Evolutionary conservation across 345 rosid species (phyloP), one percentile per base, ranked within the genome.

Genomic region (Rubroshorea leprosula): DNA sequence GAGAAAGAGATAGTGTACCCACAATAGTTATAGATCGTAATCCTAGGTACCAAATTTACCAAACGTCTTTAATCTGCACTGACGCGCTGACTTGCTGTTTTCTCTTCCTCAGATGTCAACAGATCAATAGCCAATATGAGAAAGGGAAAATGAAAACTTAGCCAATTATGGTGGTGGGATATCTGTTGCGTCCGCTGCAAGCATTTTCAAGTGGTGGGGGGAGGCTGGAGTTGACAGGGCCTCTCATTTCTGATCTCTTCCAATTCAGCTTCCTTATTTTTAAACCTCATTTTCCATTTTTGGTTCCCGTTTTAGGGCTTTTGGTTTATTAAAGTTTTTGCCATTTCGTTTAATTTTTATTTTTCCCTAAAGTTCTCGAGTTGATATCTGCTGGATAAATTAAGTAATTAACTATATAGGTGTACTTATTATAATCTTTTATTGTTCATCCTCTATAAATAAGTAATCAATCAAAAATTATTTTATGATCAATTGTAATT

Each of bases 21-120:
- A 56, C 80, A 71, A 75, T 81, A 69, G 81, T 80, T 80, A 75
- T 26, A 70, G 78, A 80, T 83, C 88, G 70, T 68, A 75, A 73
- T 80, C 88, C 59, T 51, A 55, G 70, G 73, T 43, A 60, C 84
- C 72, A 74, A 61, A 68, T 72, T 72, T 68, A 58, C 67, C 78
- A 41, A 70, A 72, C 65, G 41, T 60, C 58, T 62, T 80, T 64
- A 74, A 65, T 64, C 62, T 69, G 23, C 45, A 53, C 62, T 66
- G 66, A 72, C 71, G 69, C 54, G 54, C 47, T 26, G 25, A 31
- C 44, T 61, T 31, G 17, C 72, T 51, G 54, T 47, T 26, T 27
- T 41, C 44, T 61, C 43, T 21, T 57, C 31, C 24, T 41, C 27
- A 61, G 38, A 45, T 55, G 57, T 57, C 46, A 51, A 50, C 11